Evolutionary conservation across 2,329 filamentous ascomycete genomes (phyloP).

Genomic region (Beauveria bassiana): DNA sequence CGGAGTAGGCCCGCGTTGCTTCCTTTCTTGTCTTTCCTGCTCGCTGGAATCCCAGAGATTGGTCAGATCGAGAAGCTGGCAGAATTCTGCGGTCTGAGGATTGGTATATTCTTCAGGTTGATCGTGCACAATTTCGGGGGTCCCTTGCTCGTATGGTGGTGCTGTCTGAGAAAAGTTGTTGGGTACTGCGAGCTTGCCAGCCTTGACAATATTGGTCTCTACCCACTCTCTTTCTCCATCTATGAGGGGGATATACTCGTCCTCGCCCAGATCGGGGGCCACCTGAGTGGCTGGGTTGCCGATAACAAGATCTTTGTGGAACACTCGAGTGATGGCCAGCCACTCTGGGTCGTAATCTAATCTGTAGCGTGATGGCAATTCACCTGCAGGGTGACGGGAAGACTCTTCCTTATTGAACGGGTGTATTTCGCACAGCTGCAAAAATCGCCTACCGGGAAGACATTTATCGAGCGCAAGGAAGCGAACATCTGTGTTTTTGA

Average conservation of each 20-base stretch:
- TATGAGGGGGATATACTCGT: constrained; percentile 60
- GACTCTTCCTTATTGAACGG: constrained; percentile 32
- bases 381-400: constrained; percentile 14
- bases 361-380: constrained; percentile 37
- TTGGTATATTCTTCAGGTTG: constrained; percentile 78
- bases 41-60: constrained; percentile 70
- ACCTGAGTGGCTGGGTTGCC: constrained; percentile 49
- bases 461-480: constrained; percentile 94
- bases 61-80: constrained; percentile 64
- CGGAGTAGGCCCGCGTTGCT: constrained; percentile 47
- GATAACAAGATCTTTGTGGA: constrained; percentile 57
- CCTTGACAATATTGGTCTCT: constrained; percentile 60
- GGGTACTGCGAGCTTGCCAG: constrained; percentile 59
- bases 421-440: constrained; percentile 65
- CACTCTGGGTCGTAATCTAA: constrained; percentile 88
- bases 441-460: constrained; percentile 67
- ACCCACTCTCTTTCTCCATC: constrained; percentile 71
- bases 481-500: constrained; percentile 69
- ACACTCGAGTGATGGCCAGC: constrained; percentile 85
- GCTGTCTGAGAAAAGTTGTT: constrained; percentile 73
- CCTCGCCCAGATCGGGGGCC: constrained; percentile 59
- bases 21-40: constrained; percentile 57
- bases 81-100: constrained; percentile 77
- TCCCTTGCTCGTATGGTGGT: constrained; percentile 54
- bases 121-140: constrained; percentile 50